Conservation (phyloP, 306 rosid species). For the Delonix regia region DNA sequence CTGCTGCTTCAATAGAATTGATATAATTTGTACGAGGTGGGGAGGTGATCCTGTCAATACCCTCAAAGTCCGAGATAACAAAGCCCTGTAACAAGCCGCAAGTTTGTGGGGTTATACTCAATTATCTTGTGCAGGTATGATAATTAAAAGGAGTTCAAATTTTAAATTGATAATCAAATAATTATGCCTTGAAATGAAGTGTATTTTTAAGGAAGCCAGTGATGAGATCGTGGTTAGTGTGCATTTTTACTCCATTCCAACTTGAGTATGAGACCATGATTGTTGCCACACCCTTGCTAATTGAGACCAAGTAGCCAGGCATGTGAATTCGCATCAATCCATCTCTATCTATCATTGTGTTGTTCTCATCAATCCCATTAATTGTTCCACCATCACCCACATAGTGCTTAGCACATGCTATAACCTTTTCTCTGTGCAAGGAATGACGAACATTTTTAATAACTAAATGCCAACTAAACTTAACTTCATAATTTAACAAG, state of each 20-base stretch:
- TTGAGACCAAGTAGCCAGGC: constrained; percentile 50
- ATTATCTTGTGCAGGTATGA: neutral
- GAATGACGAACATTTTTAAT: neutral
- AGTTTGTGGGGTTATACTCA: neutral
- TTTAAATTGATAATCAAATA: neutral
- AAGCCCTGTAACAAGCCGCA: constrained; percentile 40
- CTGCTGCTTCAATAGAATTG: constrained; percentile 41
- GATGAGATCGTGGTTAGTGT: constrained; percentile 43
- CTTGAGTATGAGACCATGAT: constrained; percentile 53
- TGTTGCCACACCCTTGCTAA: constrained; percentile 51
- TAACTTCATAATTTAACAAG: neutral
- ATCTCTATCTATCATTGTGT: constrained; percentile 7
- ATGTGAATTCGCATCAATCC: constrained; percentile 31
- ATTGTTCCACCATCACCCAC: constrained; percentile 31
- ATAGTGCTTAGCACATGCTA: constrained; percentile 31
- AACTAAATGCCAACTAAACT: neutral
- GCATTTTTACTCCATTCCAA: constrained; percentile 54
- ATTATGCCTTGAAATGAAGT: constrained; percentile 44
- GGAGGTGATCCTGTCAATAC: constrained; percentile 48
- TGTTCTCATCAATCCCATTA: constrained; percentile 14
- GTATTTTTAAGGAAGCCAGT: constrained; percentile 48
- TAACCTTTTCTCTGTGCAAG: constrained; percentile 24
- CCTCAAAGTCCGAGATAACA: constrained; percentile 55
- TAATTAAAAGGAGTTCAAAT: neutral
- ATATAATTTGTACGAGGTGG: constrained; percentile 52